Evolutionary conservation across 768 basidiomycete species (phyloP), one percentile per base, ranked within the genome.

Genomic region (Boletus fagicola): DNA sequence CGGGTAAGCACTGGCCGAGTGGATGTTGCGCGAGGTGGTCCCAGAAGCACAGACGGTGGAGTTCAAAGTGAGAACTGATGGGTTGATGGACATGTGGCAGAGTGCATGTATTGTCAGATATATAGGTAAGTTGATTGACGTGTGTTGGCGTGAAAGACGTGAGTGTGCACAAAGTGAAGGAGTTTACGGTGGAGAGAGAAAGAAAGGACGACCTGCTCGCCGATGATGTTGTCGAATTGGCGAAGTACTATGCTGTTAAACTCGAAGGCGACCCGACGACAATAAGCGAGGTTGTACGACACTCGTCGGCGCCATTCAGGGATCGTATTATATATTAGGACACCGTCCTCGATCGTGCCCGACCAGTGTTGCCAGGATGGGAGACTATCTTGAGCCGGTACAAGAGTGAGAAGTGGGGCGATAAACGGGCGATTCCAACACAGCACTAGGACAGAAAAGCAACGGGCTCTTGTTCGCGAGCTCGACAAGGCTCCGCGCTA

Each of bases 81-180:
- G 49, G 43, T 36, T 49, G 61, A 65, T 60, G 69, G 56, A 62
- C 68, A 70, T 68, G 68, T 58, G 68, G 68, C 57, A 26, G 53
- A 20, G 49, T 64, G 69, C 66, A 70, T 70, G 68, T 68, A 61
- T n/a, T 50, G 36, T 50, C 24, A 56, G 56, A 56, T 61, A 55
- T 66, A 60, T 56, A 60, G 52, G 53, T 51, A 57, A 56, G 58
- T 53, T 33, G 57, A 48, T 39, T 44, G 49, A 57, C 56, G 56
- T 44, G 61, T 28, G 56, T 58, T 51, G 59, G 56, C 59, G 68
- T 69, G 62, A 69, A 62, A 51, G 59, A 51, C 62, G 68, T 68
- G 57, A 61, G 54, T 49, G 66, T 59, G 62, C 52, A 51, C 54
- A 45, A 46, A 43, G 58, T 65, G 58, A 59, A 61, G 54, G 42